Evolutionary conservation across 345 rosid genomes (phyloP).

Genomic region (Sapria himalayana): DNA sequence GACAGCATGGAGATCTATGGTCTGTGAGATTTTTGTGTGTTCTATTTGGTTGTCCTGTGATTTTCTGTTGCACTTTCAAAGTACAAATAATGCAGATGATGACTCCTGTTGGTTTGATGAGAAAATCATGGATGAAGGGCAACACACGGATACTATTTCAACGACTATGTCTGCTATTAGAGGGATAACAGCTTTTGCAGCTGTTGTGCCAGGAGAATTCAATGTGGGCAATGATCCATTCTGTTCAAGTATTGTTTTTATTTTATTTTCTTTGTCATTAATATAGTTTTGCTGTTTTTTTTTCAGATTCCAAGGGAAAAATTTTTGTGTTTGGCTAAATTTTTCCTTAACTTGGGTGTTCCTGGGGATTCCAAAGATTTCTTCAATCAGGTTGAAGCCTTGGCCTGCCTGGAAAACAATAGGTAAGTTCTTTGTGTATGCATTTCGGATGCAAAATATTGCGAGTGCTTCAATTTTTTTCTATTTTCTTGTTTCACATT

Average conservation of each 20-base stretch:
- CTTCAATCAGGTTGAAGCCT: slow-evolving; percentile 64
- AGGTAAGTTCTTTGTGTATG: slow-evolving; percentile 24
- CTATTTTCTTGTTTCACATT: too few relatives aligned
- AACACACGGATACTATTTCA: slow-evolving; percentile 46
- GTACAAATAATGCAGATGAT: slow-evolving; percentile 32
- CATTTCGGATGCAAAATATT: too few relatives aligned
- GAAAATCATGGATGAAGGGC: slow-evolving; percentile 26
- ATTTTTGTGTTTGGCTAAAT: slow-evolving; percentile 69
- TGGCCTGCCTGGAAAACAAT: slow-evolving; percentile 64
- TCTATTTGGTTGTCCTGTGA: neutral
- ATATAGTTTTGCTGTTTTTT: slow-evolving; percentile 11
- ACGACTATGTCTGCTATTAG: slow-evolving; percentile 66
- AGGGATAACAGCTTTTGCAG: slow-evolving; percentile 54
- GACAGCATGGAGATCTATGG: slow-evolving; percentile 75
- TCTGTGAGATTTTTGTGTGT: slow-evolving; percentile 12
- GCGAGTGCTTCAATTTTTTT: too few relatives aligned
- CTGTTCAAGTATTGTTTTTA: slow-evolving; percentile 6
- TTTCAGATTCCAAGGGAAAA: slow-evolving; percentile 67
- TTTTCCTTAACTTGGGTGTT: slow-evolving; percentile 67
- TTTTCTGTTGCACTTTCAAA: neutral
- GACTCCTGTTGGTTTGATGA: slow-evolving; percentile 72
- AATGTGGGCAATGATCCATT: slow-evolving; percentile 15
- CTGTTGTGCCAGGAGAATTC: slow-evolving; percentile 33
- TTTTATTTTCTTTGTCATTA: slow-evolving; percentile 2
- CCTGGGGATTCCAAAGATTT: slow-evolving; percentile 81